Evolutionary conservation across 2,329 filamentous ascomycete species (phyloP), one percentile per base, ranked within the genome.

Genomic region (Pseudophaeomoniella oleicola): DNA sequence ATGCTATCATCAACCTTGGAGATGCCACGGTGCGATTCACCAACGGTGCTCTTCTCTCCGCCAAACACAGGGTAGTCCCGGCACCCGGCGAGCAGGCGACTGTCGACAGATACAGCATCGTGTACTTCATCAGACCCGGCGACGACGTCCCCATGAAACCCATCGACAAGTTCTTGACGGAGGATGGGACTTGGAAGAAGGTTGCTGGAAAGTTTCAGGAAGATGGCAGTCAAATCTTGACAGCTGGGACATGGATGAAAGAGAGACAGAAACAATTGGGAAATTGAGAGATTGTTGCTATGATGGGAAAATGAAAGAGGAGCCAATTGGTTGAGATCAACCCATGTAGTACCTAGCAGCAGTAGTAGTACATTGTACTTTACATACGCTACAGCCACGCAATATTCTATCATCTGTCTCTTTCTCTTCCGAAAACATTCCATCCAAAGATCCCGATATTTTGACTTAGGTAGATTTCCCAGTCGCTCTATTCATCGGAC

Each of bases 401-500:
- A n/a, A n/a, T n/a, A n/a, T n/a, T n/a, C n/a, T n/a, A n/a, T n/a
- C n/a, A n/a, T n/a, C n/a, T n/a, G n/a, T n/a, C n/a, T n/a, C n/a
- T n/a, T n/a, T n/a, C n/a, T n/a, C n/a, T n/a, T n/a, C n/a, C n/a
- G n/a, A n/a, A n/a, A n/a, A n/a, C n/a, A n/a, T n/a, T n/a, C n/a
- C n/a, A n/a, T n/a, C n/a, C n/a, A n/a, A n/a, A n/a, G n/a, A n/a
- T n/a, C n/a, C n/a, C n/a, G n/a, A n/a, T n/a, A n/a, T n/a, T n/a
- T n/a, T n/a, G n/a, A n/a, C n/a, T 27, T 27, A 27, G n/a, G 6
- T n/a, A 6, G 22, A 27, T 30, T 19, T 34, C 16, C 39, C 42
- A 16, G 44, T 42, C 19, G 63, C 63, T 27, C 60, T 57, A 40
- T 54, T 63, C 74, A 93, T 75, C 1, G 90, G 90, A 0, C 90